Evolutionary conservation across 169 alveolate genomes (phyloP), one percentile per base, ranked within the genome.

Genomic region (Plasmodium cynomolgi): DNA sequence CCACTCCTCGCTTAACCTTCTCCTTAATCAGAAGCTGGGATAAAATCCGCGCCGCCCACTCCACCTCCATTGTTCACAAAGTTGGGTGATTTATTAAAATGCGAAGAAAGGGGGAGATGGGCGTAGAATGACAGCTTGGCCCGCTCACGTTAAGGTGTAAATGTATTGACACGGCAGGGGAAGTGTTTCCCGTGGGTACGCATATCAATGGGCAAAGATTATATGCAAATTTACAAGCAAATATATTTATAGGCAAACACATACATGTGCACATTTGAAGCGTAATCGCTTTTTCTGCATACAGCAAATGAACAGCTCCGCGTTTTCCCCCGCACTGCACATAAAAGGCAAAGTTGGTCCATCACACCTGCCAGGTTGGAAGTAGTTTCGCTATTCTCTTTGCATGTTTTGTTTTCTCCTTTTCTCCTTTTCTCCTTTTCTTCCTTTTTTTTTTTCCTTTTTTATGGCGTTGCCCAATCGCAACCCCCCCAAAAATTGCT

Each of bases 41-140:
- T 79, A 88, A 62, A 79, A 88, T 54, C 50, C 82, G 80, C 20
- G 88, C n/a, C 6, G 90, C 94, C 94, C 94, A 88, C 33, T 88
- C 88, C 39, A 26, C 33, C 47, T 88, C 94, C 94, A 88, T 77
- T 5, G 20, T 17, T 75, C 17, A 1, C 34, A 75, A 33, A 75
- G 37, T 13, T 15, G 29, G 39, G 5, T 15, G 47, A 9, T 31
- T 29, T 8, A 20, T 26, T 34, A 73, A 73, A 31, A 73, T 34
- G n/a, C 0, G 50, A 11, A 73, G 47, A 17, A 13, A 9, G 26
- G 37, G 4, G 31, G 58, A 2, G n/a, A 74, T 74, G 29, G 11
- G 62, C 58, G 11, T 3, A 50, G 62, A 50, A 34, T n/a, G 47
- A 39, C 56, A 75, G 58, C 54, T 50, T 50, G 62, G 26, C 62